Conservation (phyloP, 164 flowering plant genomes). For the Buxus sempervirens region DNA sequence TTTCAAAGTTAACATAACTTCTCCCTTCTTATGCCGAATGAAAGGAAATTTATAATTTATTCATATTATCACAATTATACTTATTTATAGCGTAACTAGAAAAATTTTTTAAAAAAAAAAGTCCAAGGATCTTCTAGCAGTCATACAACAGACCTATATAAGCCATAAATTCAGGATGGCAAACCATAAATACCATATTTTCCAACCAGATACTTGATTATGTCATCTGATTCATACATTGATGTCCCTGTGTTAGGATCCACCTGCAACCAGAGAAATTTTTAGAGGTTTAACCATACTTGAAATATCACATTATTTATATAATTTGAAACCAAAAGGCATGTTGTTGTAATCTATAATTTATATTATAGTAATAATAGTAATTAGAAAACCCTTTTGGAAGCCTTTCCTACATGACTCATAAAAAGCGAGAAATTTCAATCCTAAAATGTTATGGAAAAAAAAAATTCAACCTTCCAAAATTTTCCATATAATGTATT, state of each 20-base stretch:
- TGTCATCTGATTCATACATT: slow-evolving; percentile 97
- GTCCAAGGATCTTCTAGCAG: neutral
- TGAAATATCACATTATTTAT: neutral
- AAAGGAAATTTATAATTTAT: neutral
- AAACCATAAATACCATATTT: slow-evolving; percentile 64
- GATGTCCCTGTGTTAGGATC: slow-evolving; percentile 96
- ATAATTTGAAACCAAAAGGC: neutral
- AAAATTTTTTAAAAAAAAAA: too few species aligned
- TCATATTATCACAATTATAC: too few species aligned
- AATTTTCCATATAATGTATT: too few species aligned
- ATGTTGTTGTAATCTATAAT: neutral
- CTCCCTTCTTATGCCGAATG: slow-evolving; percentile 1
- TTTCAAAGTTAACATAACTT: neutral
- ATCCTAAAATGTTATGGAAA: too few species aligned
- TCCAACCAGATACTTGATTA: slow-evolving; percentile 79
- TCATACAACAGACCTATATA: neutral
- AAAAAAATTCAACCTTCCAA: too few species aligned
- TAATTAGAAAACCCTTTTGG: too few species aligned
- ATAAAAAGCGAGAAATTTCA: too few species aligned
- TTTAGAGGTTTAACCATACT: slow-evolving; percentile 2
- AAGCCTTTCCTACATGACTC: too few species aligned
- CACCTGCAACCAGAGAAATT: slow-evolving; percentile 51
- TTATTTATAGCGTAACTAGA: too few species aligned
- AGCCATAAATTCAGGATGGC: neutral
- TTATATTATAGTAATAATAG: too few species aligned